These are phyloP conservation scores for Ophiostoma tasmaniense DNA, from an alignment of 2,329 filamentous ascomycete genomes.

Conservation along the genomic window DNA sequence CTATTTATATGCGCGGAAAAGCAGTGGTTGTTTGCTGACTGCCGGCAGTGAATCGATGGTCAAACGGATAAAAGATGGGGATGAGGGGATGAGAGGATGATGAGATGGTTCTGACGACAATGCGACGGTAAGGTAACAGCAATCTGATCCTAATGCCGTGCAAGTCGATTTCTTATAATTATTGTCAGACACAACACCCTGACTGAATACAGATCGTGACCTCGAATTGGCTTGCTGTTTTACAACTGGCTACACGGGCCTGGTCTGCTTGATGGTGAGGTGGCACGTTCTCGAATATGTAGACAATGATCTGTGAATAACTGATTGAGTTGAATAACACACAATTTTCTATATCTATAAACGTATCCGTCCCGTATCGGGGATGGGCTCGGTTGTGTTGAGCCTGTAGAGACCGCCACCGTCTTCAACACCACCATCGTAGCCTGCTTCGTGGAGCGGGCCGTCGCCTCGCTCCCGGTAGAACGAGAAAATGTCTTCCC, in stretches of 20 bases:
- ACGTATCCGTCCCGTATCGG: neutral
- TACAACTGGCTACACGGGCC: neutral
- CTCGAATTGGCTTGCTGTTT: neutral
- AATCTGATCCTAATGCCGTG: neutral
- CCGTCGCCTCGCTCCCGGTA: neutral
- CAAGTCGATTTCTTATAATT: neutral
- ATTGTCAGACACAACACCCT: neutral
- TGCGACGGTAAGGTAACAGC: neutral
- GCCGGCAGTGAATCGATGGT: neutral
- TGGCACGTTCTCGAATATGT: too few relatives aligned
- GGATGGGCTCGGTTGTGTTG: neutral
- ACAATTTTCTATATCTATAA: neutral
- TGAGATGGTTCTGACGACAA: neutral
- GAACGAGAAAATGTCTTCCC: neutral
- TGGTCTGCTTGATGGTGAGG: neutral
- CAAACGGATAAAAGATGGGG: neutral
- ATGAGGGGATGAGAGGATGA: neutral
- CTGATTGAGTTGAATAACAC: neutral
- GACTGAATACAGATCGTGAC: neutral
- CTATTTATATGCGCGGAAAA: neutral
- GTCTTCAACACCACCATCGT: neutral
- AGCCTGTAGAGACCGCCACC: neutral
- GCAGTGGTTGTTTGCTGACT: neutral
- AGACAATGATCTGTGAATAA: neutral
- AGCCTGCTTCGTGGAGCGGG: neutral